Percentiles rank a stretch among this genome's conserved stretches.
phyloP scores from a whole-genome alignment of 73 alveolate species.

The Durusdinium trenchii region DNA sequence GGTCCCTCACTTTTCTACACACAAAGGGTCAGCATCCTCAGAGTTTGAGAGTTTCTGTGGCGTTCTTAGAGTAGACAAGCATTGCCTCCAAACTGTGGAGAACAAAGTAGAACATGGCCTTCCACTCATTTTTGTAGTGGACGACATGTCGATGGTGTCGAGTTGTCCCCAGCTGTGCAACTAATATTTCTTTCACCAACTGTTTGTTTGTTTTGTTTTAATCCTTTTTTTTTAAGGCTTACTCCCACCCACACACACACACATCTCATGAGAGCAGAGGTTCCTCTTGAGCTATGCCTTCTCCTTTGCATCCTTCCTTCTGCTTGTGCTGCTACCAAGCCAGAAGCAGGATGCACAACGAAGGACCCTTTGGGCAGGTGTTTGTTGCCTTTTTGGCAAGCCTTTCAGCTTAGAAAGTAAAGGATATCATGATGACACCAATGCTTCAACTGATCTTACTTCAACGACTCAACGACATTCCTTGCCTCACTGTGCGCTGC shows the following conservation, averaged over 20 bases:
- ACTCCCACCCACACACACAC: background rate
- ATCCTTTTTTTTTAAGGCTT: background rate
- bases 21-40: too few relatives aligned
- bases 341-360: slow-evolving; percentile 76
- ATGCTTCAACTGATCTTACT: background rate
- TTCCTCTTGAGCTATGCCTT: slow-evolving; percentile 75
- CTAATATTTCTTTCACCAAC: too few relatives aligned
- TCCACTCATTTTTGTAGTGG: too few relatives aligned
- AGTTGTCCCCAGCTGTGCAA: too few relatives aligned
- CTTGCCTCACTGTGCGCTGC: background rate
- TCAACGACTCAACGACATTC: background rate
- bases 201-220: too few relatives aligned
- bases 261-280: background rate
- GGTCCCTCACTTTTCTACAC: too few relatives aligned
- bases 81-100: too few relatives aligned
- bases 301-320: slow-evolving; percentile 60
- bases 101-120: too few relatives aligned
- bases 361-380: background rate
- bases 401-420: background rate
- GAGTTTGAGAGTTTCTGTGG: too few relatives aligned
- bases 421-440: background rate
- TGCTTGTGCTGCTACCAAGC: slow-evolving; percentile 51
- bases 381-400: background rate
- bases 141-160: too few relatives aligned
- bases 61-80: too few relatives aligned